phyloP scores from a whole-genome alignment of 495 filamentous ascomycete species.

The Aspergillus taichungensis region DNA sequence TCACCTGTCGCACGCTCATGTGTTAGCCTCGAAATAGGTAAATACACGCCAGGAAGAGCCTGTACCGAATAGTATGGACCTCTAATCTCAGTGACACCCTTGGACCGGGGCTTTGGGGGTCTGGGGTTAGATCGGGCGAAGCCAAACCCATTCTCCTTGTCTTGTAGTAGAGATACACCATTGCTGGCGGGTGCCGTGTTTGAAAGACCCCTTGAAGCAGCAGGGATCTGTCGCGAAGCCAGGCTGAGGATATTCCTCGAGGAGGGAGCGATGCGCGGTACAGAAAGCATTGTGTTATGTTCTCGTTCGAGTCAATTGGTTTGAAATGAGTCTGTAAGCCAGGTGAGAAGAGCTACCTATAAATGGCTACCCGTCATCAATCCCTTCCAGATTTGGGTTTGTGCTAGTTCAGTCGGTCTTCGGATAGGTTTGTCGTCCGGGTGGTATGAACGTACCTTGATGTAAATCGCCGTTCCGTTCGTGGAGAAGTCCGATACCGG shows the following conservation, averaged over 20 bases:
- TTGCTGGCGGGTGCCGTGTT: slow-evolving; percentile 9
- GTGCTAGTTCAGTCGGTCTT: too few species aligned
- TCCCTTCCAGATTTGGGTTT: too few species aligned
- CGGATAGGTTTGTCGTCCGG: too few species aligned
- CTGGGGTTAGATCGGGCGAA: slow-evolving; percentile 45
- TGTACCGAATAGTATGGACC: slow-evolving; percentile 50
- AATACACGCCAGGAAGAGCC: too few species aligned
- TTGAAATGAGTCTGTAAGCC: too few species aligned
- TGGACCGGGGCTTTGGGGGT: slow-evolving; percentile 40
- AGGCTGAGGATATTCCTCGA: slow-evolving; percentile 1
- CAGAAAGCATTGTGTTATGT: not conserved
- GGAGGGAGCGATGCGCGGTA: not conserved
- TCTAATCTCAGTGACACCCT: slow-evolving; percentile 47
- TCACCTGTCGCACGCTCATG: slow-evolving; percentile 20
- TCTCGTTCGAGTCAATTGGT: too few species aligned
- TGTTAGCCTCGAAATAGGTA: too few species aligned
- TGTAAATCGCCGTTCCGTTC: too few species aligned
- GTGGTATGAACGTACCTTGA: too few species aligned
- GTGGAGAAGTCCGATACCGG: too few species aligned
- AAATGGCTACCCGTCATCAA: too few species aligned
- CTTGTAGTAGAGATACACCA: slow-evolving; percentile 37
- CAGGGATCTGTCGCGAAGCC: slow-evolving; percentile 4
- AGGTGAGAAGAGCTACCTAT: too few species aligned
- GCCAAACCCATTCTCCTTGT: slow-evolving; percentile 42
- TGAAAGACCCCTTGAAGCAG: slow-evolving; percentile 11